Base-by-base conservation (phyloP, 352 stramenopile genomes). In the Pythium biforme region DNA sequence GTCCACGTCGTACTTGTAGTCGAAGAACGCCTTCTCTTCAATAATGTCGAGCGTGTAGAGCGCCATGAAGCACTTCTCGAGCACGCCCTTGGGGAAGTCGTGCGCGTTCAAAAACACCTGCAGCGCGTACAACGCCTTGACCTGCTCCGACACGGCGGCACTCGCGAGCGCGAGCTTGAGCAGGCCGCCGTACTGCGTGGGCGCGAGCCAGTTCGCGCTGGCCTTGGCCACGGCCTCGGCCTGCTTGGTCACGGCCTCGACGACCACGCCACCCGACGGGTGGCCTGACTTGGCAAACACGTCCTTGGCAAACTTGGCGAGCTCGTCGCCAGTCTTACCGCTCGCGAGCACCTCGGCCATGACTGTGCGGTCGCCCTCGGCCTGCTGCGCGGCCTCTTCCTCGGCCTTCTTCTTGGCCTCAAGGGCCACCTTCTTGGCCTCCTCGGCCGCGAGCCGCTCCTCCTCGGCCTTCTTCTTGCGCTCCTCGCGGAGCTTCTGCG, bases 1-100 rank as follows among this genome's bases (percentile, higher is more conserved):
- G 51, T 93, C 83, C 47, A 89, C 76, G 68, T 93, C 79, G 76
- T 90, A 91, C 75, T 93, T 93, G 82, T 93, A 91, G 68, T 93
- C 83, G 39, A 93, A 83, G 69, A 93, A 93, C 20, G 79, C 83
- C 27, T 77, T 69, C 48, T 93, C 83, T 47, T 89, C 79, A 48
- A 93, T 77, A 56, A 93, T 87, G 68, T 93, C 83, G 39, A 90
- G 75, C 64, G 76, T 88, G 69, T 93, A 93, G 4, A 93, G 73
- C 48, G 83, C 83, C 83, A 91, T 93, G 69, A 93, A 93, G 64
- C 78, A 89, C 76, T 90, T 90, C 63, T 93, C 80, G 33, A 93
- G 68, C 60, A 93, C 46, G 27, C 81, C 83, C 72, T 91, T 91
- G 23, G 81, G 83, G 69, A 90, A 89, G 52, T 85, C 76, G 72